These are phyloP conservation scores for Alternaria gansuensis DNA, from an alignment of 2,329 filamentous ascomycete species.

Conservation along the genomic window DNA sequence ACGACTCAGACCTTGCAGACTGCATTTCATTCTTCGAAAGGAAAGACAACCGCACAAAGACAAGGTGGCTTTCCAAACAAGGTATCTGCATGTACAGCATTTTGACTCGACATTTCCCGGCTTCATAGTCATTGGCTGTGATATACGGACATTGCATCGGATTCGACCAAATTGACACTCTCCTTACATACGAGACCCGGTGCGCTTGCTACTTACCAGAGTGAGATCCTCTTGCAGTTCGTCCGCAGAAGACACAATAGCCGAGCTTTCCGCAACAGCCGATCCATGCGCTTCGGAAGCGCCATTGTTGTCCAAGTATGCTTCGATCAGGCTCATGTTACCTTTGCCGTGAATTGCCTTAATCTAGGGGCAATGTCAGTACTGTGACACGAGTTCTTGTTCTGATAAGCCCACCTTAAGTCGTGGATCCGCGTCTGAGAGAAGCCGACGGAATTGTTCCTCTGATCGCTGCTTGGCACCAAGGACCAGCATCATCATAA, in stretches of 20 bases:
- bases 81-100: slow-evolving; percentile 3
- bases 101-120: neutral
- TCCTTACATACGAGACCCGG: slow-evolving; percentile 19
- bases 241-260: neutral
- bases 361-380: slow-evolving; percentile 19
- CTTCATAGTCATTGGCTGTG: neutral
- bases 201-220: slow-evolving; percentile 17
- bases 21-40: neutral
- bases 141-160: neutral
- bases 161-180: neutral
- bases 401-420: slow-evolving; percentile 18
- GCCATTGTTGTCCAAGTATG: slow-evolving; percentile 17
- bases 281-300: neutral
- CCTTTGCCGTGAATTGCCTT: slow-evolving; percentile 27
- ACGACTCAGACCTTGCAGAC: neutral
- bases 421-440: slow-evolving; percentile 25
- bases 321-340: slow-evolving; percentile 31
- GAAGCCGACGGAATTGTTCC: slow-evolving; percentile 25
- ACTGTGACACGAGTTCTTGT: too few species aligned
- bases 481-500: slow-evolving; percentile 41
- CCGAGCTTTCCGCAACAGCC: neutral
- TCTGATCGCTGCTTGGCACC: slow-evolving; percentile 36
- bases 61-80: neutral
- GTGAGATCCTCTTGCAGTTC: neutral
- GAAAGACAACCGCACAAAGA: neutral